These are phyloP conservation scores for Macrolepiota fuliginosa DNA, from an alignment of 768 basidiomycete genomes.

Conservation along the genomic window DNA sequence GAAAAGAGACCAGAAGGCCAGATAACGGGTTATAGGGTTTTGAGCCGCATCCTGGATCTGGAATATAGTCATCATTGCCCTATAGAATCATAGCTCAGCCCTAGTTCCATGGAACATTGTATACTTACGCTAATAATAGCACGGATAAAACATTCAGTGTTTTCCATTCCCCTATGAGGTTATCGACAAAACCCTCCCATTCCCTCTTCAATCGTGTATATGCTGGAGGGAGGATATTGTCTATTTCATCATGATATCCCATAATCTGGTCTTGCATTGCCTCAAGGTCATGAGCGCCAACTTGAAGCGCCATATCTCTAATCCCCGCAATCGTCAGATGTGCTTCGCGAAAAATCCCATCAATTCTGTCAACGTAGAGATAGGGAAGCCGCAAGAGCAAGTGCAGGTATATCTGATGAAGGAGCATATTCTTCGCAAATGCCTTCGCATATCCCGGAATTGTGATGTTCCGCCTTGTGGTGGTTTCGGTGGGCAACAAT, in stretches of 20 bases:
- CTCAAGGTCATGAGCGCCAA: background rate
- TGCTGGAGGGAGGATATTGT: background rate
- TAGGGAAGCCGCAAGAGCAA: background rate
- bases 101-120: background rate
- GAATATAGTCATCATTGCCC: conserved; percentile 29
- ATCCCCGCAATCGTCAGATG: background rate
- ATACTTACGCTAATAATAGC: background rate
- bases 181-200: background rate
- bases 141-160: background rate
- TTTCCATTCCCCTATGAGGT: background rate
- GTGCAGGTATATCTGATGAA: background rate
- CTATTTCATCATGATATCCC: background rate
- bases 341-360: background rate
- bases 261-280: background rate
- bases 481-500: too few species aligned
- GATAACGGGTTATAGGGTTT: conserved; percentile 52
- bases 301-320: background rate
- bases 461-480: too few species aligned
- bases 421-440: background rate
- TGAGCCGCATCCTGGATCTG: conserved; percentile 36
- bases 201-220: background rate
- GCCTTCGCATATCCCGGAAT: too few species aligned
- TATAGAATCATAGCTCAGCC: background rate
- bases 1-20: conserved; percentile 52
- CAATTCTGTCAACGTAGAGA: background rate